Conservation (phyloP, 208 protist species). For the Strigomonas galati region DNA sequence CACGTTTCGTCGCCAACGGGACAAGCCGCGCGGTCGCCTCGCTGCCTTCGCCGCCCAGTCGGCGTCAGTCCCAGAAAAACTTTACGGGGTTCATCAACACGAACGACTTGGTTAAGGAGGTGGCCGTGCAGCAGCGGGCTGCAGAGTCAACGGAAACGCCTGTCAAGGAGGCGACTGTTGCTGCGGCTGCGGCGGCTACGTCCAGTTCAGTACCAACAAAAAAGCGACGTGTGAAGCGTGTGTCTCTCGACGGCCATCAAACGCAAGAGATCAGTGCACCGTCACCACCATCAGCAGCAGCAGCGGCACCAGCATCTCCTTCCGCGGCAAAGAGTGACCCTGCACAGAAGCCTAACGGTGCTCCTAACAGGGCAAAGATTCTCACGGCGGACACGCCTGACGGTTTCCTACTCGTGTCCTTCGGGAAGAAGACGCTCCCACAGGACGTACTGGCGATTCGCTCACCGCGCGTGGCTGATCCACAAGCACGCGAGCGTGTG, state of each 20-base stretch:
- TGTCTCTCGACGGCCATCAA: too few species aligned
- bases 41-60: neutral
- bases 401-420: constrained; percentile 16
- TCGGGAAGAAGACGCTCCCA: neutral
- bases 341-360: neutral
- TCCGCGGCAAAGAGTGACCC: too few species aligned
- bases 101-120: neutral
- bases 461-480: constrained; percentile 55
- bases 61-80: neutral
- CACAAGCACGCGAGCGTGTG: constrained; percentile 47
- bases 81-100: neutral
- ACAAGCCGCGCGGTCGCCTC: neutral
- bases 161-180: neutral
- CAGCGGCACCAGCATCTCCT: constrained; percentile 68
- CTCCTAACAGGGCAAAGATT: neutral
- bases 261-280: constrained; percentile 46
- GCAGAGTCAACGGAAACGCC: neutral
- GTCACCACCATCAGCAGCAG: constrained; percentile 60
- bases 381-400: constrained; percentile 14
- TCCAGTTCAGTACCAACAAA: too few species aligned
- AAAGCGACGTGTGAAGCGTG: neutral
- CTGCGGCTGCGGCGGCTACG: constrained; percentile 14
- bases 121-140: neutral
- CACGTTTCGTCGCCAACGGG: neutral
- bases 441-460: constrained; percentile 33